These are phyloP conservation scores for Nemania bipapillata DNA, from an alignment of 2,329 filamentous ascomycete genomes.

Conservation along the genomic window DNA sequence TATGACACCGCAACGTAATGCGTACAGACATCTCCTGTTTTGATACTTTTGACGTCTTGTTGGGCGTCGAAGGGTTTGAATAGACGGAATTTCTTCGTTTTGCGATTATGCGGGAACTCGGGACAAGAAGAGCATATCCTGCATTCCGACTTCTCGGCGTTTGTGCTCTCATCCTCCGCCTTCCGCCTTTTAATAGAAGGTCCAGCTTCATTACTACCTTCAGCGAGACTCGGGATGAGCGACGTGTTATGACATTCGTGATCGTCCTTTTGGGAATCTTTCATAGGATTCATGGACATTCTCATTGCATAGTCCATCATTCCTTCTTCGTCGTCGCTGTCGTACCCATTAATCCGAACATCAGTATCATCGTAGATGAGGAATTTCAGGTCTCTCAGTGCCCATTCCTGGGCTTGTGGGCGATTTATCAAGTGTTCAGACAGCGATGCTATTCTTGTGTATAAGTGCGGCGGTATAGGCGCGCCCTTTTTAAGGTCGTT, in stretches of 20 bases:
- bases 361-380: constrained; percentile 21
- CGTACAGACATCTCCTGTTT: constrained; percentile 4
- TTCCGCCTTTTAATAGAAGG: neutral
- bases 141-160: constrained; percentile 3
- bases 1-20: constrained; percentile 29
- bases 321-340: constrained; percentile 24
- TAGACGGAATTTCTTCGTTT: constrained; percentile 19
- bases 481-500: neutral
- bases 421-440: neutral
- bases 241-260: neutral
- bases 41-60: neutral
- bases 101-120: constrained; percentile 11
- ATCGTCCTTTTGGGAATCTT: neutral
- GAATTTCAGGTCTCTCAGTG: constrained; percentile 20
- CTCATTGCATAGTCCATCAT: constrained; percentile 19
- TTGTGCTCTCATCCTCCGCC: neutral
- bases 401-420: constrained; percentile 7
- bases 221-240: neutral
- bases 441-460: neutral
- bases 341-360: constrained; percentile 13
- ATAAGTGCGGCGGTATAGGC: neutral
- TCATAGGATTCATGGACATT: constrained; percentile 1
- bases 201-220: neutral
- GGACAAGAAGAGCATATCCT: constrained; percentile 9
- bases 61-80: constrained; percentile 7